A percentile compares a stretch with the other conserved stretches of the same genome.
Evolutionary conservation across 495 filamentous ascomycete genomes (phyloP).

Genomic region (Aspergillus ellipticus): DNA sequence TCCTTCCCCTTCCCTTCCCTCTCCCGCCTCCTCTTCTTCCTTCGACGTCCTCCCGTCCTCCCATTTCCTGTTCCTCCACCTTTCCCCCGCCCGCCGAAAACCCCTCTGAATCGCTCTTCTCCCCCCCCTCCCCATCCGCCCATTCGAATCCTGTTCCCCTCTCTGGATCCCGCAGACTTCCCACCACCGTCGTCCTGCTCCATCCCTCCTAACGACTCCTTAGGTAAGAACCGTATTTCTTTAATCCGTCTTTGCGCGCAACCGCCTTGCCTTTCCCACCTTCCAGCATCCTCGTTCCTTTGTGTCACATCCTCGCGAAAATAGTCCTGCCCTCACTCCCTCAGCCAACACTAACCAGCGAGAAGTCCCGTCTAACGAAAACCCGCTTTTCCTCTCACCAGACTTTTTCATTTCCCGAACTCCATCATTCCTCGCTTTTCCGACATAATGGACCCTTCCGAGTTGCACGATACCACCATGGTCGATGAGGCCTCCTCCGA

Average conservation of each 20-base stretch:
- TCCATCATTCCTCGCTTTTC: slow-evolving; percentile 1
- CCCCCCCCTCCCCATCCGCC: slow-evolving; percentile 5
- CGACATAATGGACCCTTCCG: slow-evolving; percentile 45
- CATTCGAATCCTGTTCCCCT: slow-evolving; percentile 4
- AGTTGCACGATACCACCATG: slow-evolving; percentile 42
- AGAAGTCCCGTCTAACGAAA: neutral
- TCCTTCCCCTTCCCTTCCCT: slow-evolving; percentile 17
- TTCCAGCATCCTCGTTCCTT: slow-evolving; percentile 3
- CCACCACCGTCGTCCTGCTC: neutral
- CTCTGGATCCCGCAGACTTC: neutral
- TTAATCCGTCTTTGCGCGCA: neutral
- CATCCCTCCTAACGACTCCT: neutral
- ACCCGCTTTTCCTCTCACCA: neutral
- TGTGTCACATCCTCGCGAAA: slow-evolving; percentile 3
- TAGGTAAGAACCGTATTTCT: neutral
- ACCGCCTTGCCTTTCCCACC: slow-evolving; percentile 11
- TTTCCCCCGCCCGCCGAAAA: slow-evolving; percentile 24
- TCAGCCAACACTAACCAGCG: neutral
- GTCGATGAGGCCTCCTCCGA: slow-evolving; percentile 48
- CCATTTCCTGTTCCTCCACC: slow-evolving; percentile 28
- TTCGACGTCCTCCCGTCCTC: slow-evolving; percentile 20
- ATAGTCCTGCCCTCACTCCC: neutral
- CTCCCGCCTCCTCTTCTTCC: slow-evolving; percentile 14
- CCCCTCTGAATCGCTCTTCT: slow-evolving; percentile 9
- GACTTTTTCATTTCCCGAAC: neutral